Evolutionary conservation across 2,329 filamentous ascomycete species (phyloP), one percentile per base, ranked within the genome.

Genomic region (Fusarium abutilonis): DNA sequence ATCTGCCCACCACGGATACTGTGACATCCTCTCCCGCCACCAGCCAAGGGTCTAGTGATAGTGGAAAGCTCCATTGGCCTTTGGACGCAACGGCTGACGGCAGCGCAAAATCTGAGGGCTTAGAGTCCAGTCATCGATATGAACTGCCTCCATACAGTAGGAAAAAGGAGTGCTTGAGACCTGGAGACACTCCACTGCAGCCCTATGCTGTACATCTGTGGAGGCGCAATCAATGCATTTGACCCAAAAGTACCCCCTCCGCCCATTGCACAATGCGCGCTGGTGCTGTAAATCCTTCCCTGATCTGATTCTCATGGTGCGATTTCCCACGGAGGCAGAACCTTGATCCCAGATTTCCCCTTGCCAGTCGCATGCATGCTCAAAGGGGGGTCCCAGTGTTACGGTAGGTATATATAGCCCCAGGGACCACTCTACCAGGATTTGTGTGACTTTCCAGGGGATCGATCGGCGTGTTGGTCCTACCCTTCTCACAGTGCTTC

Each of bases 251-350:
- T 44, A 41, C 35, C 41, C 40, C 14, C 8, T 13, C 9, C 35
- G 15, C 29, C 50, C 29, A 14, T 14, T 6, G 7, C 35, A 15
- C 15, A 41, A 15, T 17, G 35, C 26, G 48, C 59, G 11, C 40
- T 26, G n/a, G 23, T 58, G 31, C 23, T 64, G 60, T 50, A 45
- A 54, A 64, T 64, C 60, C 43, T 55, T 60, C n/a, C 60, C 52
- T 11, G 17, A 51, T 45, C 55, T 34, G 49, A 35, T 52, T 60
- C 52, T 40, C n/a, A 46, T 64, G 60, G 47, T 43, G 58, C 31
- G 49, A 64, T 46, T 43, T 15, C 38, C 44, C 28, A 36, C 39
- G 35, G 23, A 29, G 26, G n/a, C 9, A 36, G 47, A 34, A 23
- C 34, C 35, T 44, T 41, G 32, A 8, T 41, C 47, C 43, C 40